phyloP scores from a whole-genome alignment of 805 yeast species.

The Monosporozyma unispora region DNA sequence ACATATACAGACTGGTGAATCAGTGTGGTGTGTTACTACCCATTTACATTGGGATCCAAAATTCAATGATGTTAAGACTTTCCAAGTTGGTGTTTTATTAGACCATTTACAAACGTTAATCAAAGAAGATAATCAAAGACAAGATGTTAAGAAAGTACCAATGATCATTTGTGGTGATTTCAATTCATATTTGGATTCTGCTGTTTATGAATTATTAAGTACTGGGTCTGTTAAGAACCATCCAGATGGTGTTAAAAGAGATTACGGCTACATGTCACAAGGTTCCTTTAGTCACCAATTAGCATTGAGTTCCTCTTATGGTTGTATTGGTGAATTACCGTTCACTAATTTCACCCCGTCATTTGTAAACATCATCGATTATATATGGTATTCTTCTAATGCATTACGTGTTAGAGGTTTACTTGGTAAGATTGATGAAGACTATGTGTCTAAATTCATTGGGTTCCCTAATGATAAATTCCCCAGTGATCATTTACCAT shows the following conservation, averaged over 20 bases:
- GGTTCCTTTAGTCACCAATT: conserved; percentile 80
- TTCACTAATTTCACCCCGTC: conserved; percentile 92
- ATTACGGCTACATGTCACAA: conserved; percentile 84
- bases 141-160: conserved; percentile 56
- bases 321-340: conserved; percentile 78
- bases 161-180: conserved; percentile 89
- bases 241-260: conserved; percentile 72
- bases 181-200: conserved; percentile 78
- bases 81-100: conserved; percentile 85
- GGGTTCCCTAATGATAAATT: conserved; percentile 92
- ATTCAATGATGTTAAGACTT: conserved; percentile 88
- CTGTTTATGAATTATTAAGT: conserved; percentile 84
- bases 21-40: conserved; percentile 71
- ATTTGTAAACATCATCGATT: conserved; percentile 88
- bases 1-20: conserved; percentile 62
- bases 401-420: conserved; percentile 77
- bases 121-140: conserved; percentile 38
- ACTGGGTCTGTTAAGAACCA: conserved; percentile 75
- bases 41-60: conserved; percentile 99
- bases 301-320: conserved; percentile 77
- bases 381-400: conserved; percentile 86
- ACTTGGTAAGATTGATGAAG: conserved; percentile 73
- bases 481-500: conserved; percentile 93
- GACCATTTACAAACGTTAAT: conserved; percentile 73
- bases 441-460: conserved; percentile 64